A percentile compares a stretch with the other conserved stretches of the same genome.
These are phyloP conservation scores for Laetiporus sulphureus DNA, from an alignment of 1,284 basidiomycete species.

Conservation along the genomic window DNA sequence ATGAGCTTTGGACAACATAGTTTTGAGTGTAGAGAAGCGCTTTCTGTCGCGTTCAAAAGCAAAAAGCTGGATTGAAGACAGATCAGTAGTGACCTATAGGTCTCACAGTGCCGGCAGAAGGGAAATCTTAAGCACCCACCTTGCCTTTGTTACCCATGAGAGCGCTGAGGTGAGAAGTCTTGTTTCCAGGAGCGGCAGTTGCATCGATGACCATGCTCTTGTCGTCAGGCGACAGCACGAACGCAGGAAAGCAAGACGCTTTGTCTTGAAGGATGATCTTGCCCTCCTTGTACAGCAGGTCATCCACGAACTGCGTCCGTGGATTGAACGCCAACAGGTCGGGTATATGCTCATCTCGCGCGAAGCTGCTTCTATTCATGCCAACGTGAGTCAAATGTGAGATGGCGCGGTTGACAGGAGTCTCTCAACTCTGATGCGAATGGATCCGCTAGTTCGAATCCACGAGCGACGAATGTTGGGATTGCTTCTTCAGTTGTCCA, in stretches of 20 bases:
- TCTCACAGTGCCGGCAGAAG: too few relatives aligned
- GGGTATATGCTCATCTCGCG: constrained; percentile 72
- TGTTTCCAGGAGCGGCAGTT: constrained; percentile 97
- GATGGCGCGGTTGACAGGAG: neutral
- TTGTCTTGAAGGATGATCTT: constrained; percentile 95
- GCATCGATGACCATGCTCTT: constrained; percentile 78
- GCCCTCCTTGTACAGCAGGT: constrained; percentile 62
- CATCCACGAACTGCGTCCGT: constrained; percentile 51
- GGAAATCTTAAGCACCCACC: constrained; percentile 33
- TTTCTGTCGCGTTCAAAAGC: constrained; percentile 83
- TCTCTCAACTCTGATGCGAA: constrained; percentile 42
- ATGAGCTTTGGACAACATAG: constrained; percentile 76
- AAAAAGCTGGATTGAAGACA: constrained; percentile 66
- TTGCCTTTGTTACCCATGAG: constrained; percentile 79
- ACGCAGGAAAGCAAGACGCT: constrained; percentile 93
- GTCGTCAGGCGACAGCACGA: constrained; percentile 59
- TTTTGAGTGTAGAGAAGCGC: constrained; percentile 74
- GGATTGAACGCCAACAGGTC: constrained; percentile 78
- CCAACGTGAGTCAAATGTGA: neutral
- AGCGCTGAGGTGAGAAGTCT: constrained; percentile 90
- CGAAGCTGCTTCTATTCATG: constrained; percentile 48
- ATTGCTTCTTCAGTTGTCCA: constrained; percentile 60
- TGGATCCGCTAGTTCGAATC: constrained; percentile 46
- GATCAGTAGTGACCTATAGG: neutral
- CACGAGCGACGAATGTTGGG: constrained; percentile 43